Percentiles rank a stretch among this genome's conserved stretches.
Evolutionary conservation across 331 rosid genomes (phyloP).

Genomic region (Pyrus hybrid): DNA sequence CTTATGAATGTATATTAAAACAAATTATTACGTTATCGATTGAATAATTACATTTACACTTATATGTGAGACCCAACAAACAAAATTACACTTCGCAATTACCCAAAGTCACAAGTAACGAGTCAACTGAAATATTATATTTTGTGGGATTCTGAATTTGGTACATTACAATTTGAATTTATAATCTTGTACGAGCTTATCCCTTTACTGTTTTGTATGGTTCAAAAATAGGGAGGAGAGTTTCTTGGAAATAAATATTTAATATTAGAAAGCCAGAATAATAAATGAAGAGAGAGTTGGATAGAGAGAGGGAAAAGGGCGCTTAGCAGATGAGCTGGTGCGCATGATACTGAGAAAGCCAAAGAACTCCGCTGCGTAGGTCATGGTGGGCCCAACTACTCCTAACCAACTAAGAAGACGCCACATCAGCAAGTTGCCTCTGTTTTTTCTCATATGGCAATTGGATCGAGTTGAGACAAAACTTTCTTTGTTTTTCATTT

Average conservation of each 20-base stretch:
- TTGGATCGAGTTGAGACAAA: neutral
- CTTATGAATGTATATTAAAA: too few relatives aligned
- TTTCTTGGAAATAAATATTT: too few relatives aligned
- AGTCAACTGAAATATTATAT: too few relatives aligned
- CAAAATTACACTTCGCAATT: too few relatives aligned
- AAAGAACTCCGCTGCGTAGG: neutral
- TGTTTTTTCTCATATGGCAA: neutral
- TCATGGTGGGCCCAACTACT: neutral
- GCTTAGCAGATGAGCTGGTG: slow-evolving; percentile 56
- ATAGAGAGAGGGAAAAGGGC: neutral
- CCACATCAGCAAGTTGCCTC: neutral
- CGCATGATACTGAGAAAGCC: slow-evolving; percentile 38
- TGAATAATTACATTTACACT: too few relatives aligned
- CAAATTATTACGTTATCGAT: too few relatives aligned
- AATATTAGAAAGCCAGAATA: too few relatives aligned
- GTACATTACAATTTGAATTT: too few relatives aligned
- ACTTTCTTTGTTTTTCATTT: neutral
- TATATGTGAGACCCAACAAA: too few relatives aligned
- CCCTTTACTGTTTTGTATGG: slow-evolving; percentile 6
- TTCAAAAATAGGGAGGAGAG: neutral
- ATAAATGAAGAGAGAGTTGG: neutral
- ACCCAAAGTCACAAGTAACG: too few relatives aligned
- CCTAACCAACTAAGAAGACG: neutral
- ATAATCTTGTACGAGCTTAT: neutral
- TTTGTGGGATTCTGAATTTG: too few relatives aligned